Evolutionary conservation across 257 asterid species (phyloP).

Genomic region (Solanum piurae): DNA sequence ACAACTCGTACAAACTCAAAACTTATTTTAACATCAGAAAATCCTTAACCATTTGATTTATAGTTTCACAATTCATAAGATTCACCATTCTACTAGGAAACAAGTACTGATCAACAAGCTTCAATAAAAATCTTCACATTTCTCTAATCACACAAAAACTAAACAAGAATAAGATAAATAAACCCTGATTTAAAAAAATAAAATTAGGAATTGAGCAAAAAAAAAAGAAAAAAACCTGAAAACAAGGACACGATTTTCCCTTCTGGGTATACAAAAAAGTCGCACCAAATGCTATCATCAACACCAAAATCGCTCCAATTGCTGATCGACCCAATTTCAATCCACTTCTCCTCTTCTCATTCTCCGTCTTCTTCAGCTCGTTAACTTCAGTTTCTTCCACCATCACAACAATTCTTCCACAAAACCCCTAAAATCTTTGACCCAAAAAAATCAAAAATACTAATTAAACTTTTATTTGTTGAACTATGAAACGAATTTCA

Average conservation of each 20-base stretch:
- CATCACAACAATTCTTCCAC: slow-evolving; percentile 24
- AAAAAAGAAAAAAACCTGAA: slow-evolving; percentile 54
- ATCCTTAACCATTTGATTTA: neutral
- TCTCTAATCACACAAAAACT: neutral
- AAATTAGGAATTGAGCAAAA: neutral
- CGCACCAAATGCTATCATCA: slow-evolving; percentile 35
- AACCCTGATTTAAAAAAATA: neutral
- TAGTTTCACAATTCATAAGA: neutral
- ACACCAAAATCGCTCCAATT: slow-evolving; percentile 39
- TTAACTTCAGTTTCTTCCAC: slow-evolving; percentile 47
- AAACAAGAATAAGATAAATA: neutral
- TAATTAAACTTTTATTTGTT: neutral
- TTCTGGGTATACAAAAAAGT: slow-evolving; percentile 28
- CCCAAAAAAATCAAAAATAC: neutral
- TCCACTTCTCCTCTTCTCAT: slow-evolving; percentile 13
- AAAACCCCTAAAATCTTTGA: neutral
- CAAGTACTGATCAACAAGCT: neutral
- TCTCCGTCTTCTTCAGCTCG: slow-evolving; percentile 13
- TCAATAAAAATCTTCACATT: neutral
- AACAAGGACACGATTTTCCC: slow-evolving; percentile 56
- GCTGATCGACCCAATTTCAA: slow-evolving; percentile 37
- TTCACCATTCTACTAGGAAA: neutral
- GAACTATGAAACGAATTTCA: neutral
- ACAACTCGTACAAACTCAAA: neutral
- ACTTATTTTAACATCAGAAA: neutral